These are phyloP conservation scores for Phaeosphaeria sp. DNA, from an alignment of 2,329 filamentous ascomycete genomes.

Conservation along the genomic window DNA sequence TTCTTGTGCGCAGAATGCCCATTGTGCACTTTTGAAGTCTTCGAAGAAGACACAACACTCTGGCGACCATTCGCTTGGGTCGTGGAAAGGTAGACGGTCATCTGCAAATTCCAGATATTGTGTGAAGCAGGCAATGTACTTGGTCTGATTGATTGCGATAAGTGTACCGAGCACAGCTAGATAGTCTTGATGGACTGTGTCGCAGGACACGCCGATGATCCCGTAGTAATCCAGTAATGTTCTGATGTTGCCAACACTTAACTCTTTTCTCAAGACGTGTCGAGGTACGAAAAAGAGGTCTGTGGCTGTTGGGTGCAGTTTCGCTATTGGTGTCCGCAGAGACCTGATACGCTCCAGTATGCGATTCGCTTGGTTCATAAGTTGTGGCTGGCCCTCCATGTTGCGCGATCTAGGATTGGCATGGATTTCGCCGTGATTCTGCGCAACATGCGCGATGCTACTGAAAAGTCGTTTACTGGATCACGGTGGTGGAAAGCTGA, in stretches of 20 bases:
- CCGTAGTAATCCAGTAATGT: not conserved
- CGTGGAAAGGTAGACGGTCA: not conserved
- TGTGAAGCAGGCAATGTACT: not conserved
- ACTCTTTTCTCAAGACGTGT: not conserved
- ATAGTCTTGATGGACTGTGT: not conserved
- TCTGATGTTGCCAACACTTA: not conserved
- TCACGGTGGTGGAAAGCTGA: too few relatives aligned
- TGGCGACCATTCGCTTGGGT: not conserved
- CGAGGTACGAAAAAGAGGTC: not conserved
- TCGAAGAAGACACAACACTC: not conserved
- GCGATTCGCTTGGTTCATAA: not conserved
- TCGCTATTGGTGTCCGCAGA: not conserved
- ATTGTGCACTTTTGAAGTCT: not conserved
- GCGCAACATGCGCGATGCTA: too few relatives aligned
- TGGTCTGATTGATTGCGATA: not conserved
- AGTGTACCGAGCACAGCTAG: not conserved
- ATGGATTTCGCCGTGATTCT: not conserved
- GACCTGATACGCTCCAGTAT: not conserved
- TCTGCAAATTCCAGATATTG: not conserved
- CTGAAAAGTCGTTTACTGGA: too few relatives aligned
- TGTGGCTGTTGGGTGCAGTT: not conserved
- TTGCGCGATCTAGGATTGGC: not conserved
- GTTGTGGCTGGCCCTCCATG: not conserved
- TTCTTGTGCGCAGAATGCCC: not conserved
- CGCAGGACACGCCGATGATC: not conserved